These are phyloP conservation scores for Cyberlindnera misumaiensis DNA, from an alignment of 805 yeast genomes.

Conservation along the genomic window DNA sequence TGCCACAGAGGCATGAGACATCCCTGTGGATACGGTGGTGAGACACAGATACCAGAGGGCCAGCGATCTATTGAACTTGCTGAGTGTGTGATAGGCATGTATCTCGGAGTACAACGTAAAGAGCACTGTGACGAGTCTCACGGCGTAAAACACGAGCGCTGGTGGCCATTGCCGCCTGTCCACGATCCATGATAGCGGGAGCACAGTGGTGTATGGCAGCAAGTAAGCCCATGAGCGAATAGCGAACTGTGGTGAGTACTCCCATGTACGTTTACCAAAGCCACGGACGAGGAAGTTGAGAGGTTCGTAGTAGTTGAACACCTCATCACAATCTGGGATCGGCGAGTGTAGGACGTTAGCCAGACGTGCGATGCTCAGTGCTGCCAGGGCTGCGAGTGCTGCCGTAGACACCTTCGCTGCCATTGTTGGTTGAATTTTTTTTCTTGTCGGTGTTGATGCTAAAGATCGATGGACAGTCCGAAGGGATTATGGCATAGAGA, in stretches of 20 bases:
- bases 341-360: constrained; percentile 51
- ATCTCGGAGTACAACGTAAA: constrained; percentile 46
- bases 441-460: too few species aligned
- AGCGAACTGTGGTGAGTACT: constrained; percentile 84
- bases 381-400: not conserved
- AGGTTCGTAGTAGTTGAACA: constrained; percentile 93
- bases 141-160: constrained; percentile 40
- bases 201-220: constrained; percentile 30
- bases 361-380: constrained; percentile 17
- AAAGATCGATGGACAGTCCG: too few species aligned
- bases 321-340: constrained; percentile 89
- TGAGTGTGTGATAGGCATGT: constrained; percentile 38
- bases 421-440: not conserved
- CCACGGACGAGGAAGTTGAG: constrained; percentile 68
- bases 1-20: constrained; percentile 86
- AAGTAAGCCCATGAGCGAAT: constrained; percentile 83
- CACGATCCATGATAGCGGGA: constrained; percentile 2
- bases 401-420: not conserved
- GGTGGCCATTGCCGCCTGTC: constrained; percentile 6
- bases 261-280: constrained; percentile 95
- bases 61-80: constrained; percentile 13
- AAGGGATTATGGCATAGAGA: too few species aligned
- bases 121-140: constrained; percentile 40
- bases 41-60: constrained; percentile 61
- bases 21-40: constrained; percentile 64